Evolutionary conservation across 2,329 filamentous ascomycete species (phyloP).

Genomic region (Elsinoe arachidis): DNA sequence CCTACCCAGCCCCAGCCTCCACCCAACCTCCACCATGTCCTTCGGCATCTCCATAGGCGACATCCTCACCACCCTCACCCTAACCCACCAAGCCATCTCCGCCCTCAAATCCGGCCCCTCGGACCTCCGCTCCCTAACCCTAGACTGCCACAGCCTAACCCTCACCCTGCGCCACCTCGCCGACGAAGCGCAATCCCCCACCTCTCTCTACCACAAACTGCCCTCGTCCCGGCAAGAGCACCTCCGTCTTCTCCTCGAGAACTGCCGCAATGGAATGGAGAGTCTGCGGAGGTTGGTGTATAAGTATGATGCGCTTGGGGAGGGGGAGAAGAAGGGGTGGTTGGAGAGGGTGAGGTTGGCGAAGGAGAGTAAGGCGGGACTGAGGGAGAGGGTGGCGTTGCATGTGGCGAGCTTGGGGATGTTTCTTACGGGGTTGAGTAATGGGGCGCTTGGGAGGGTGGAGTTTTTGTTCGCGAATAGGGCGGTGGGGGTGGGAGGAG

Average conservation of each 20-base stretch:
- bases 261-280: neutral
- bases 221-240: neutral
- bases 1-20: too few species aligned
- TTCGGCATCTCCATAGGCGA: conserved; percentile 1
- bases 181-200: neutral
- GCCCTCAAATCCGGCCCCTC: neutral
- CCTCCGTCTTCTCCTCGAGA: neutral
- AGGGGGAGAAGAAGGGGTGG: neutral
- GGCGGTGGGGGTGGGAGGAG: too few species aligned
- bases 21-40: neutral
- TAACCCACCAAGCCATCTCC: neutral
- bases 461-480: neutral
- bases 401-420: neutral
- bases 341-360: neutral
- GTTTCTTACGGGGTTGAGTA: neutral
- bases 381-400: neutral
- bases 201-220: neutral
- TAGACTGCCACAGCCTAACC: neutral
- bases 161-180: neutral
- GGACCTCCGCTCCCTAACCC: neutral
- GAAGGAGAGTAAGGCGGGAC: neutral
- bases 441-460: neutral
- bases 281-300: neutral
- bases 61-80: neutral
- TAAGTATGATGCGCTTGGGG: neutral